Evolutionary conservation across 352 stramenopile genomes (phyloP).

Genomic region (Poterioochromonas sp.): DNA sequence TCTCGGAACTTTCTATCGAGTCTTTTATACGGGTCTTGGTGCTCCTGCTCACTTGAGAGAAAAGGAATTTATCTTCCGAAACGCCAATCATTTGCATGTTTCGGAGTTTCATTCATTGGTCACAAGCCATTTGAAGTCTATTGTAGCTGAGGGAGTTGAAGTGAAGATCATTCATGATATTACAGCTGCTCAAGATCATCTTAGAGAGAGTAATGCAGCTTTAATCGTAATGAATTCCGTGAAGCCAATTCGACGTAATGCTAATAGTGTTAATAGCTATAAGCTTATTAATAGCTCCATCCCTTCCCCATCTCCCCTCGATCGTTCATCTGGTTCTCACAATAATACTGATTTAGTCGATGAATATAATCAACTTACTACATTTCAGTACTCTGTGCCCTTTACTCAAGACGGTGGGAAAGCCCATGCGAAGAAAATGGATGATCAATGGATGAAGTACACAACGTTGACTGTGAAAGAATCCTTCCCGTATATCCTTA

Average conservation of each 20-base stretch:
- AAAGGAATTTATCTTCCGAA: slow-evolving; percentile 29
- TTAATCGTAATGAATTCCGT: background rate
- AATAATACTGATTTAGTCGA: background rate
- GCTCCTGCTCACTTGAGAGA: background rate
- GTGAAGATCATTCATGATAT: background rate
- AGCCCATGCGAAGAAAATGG: slow-evolving; percentile 23
- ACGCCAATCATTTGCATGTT: slow-evolving; percentile 12
- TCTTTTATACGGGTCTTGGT: background rate
- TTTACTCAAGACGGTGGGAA: background rate
- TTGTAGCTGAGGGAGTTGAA: slow-evolving; percentile 5
- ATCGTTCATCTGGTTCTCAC: background rate
- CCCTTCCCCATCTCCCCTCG: background rate
- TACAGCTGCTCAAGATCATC: background rate
- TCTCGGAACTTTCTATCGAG: slow-evolving; percentile 17
- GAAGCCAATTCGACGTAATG: background rate
- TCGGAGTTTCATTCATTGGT: slow-evolving; percentile 25
- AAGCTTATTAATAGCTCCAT: too few species aligned
- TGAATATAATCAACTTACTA: background rate
- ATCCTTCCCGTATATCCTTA: slow-evolving; percentile 25
- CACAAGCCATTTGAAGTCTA: background rate
- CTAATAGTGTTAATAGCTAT: background rate
- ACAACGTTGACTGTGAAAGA: background rate
- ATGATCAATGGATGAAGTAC: slow-evolving; percentile 14
- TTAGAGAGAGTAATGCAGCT: background rate
- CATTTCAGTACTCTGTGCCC: slow-evolving; percentile 6